Evolutionary conservation across 2,329 filamentous ascomycete genomes (phyloP).

Genomic region (Fusarium piperis): DNA sequence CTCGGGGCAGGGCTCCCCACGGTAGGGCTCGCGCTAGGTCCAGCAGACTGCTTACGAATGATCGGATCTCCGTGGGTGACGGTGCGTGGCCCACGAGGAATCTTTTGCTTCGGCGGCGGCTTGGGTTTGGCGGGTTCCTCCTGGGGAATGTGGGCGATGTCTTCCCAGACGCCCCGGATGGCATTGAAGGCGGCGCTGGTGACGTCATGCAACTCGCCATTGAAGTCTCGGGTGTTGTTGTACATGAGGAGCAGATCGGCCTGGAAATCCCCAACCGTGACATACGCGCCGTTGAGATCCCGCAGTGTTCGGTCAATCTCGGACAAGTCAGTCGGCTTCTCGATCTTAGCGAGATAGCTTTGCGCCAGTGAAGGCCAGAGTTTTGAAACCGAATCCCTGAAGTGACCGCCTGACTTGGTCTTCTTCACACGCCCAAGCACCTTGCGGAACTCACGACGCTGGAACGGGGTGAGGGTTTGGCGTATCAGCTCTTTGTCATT

Average conservation of each 20-base stretch:
- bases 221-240: slow-evolving; percentile 82
- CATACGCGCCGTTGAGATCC: slow-evolving; percentile 67
- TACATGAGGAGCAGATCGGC: slow-evolving; percentile 81
- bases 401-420: slow-evolving; percentile 80
- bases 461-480: slow-evolving; percentile 65
- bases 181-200: slow-evolving; percentile 65
- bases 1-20: slow-evolving; percentile 35
- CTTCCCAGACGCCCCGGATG: slow-evolving; percentile 64
- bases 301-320: slow-evolving; percentile 86
- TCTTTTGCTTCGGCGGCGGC: slow-evolving; percentile 54
- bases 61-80: slow-evolving; percentile 37
- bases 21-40: slow-evolving; percentile 44
- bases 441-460: slow-evolving; percentile 70
- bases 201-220: slow-evolving; percentile 80
- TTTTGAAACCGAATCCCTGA: slow-evolving; percentile 80
- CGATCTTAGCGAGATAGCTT: slow-evolving; percentile 74
- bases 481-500: slow-evolving; percentile 55
- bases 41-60: slow-evolving; percentile 44
- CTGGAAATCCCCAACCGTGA: slow-evolving; percentile 75
- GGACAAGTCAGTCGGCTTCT: slow-evolving; percentile 83
- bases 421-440: slow-evolving; percentile 83
- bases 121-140: slow-evolving; percentile 69
- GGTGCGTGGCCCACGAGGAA: slow-evolving; percentile 48
- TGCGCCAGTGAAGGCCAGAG: slow-evolving; percentile 80
- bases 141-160: slow-evolving; percentile 55